These are phyloP conservation scores for Colletotrichum filicis DNA, from an alignment of 2,329 filamentous ascomycete genomes.

Conservation along the genomic window DNA sequence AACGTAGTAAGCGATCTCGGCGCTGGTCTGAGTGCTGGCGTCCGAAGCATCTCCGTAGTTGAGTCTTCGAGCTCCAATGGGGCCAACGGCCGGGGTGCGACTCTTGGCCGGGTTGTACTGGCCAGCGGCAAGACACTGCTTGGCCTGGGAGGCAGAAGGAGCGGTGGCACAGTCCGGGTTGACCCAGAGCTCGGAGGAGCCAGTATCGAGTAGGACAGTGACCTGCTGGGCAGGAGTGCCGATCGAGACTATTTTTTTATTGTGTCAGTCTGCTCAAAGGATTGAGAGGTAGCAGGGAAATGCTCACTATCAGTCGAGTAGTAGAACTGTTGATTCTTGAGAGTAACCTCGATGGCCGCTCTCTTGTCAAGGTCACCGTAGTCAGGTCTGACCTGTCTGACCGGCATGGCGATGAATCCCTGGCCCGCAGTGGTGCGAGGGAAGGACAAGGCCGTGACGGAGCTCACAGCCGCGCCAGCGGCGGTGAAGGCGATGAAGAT, in stretches of 20 bases:
- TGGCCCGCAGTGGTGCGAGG: conserved; percentile 45
- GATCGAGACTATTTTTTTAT: conserved; percentile 50
- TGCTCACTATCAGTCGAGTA: conserved; percentile 51
- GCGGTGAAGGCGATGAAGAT: conserved; percentile 6
- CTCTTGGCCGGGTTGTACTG: conserved; percentile 57
- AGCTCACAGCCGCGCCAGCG: conserved; percentile 21
- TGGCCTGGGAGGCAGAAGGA: conserved; percentile 44
- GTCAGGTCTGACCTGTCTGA: conserved; percentile 38
- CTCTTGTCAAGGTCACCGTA: conserved; percentile 13
- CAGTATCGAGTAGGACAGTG: conserved; percentile 61
- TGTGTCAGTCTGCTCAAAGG: not conserved
- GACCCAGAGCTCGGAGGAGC: conserved; percentile 66
- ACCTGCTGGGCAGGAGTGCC: conserved; percentile 55
- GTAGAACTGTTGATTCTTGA: conserved; percentile 51
- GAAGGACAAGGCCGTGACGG: conserved; percentile 36
- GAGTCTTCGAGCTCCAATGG: conserved; percentile 50
- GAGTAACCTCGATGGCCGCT: conserved; percentile 42
- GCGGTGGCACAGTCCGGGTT: conserved; percentile 60
- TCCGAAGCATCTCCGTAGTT: conserved; percentile 53
- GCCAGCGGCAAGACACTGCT: conserved; percentile 54
- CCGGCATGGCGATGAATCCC: conserved; percentile 50
- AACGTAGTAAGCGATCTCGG: conserved; percentile 56
- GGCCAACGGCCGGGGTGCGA: conserved; percentile 48
- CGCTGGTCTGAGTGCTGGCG: conserved; percentile 47
- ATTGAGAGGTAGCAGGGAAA: not conserved